phyloP scores from a whole-genome alignment of 73 alveolate genomes.

The Uronychia binucleata region DNA sequence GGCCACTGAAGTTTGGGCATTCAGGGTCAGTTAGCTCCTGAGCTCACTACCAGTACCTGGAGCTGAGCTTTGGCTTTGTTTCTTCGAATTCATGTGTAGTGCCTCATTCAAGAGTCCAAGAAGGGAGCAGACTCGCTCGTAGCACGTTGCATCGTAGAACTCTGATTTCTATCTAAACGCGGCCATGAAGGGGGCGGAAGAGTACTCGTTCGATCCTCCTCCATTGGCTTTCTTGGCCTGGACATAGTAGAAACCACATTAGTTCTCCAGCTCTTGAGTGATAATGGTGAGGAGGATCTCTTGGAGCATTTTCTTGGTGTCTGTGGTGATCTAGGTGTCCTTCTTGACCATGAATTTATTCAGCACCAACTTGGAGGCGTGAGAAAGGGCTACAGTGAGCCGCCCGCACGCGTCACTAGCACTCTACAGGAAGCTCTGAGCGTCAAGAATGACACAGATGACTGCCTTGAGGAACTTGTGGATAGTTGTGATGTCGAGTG shows the following conservation, averaged over 20 bases:
- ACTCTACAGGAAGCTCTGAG: constrained; percentile 10
- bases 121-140: not conserved
- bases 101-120: not conserved
- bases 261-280: constrained; percentile 23
- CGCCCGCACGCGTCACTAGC: constrained; percentile 8
- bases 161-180: not conserved
- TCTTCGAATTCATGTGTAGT: not conserved
- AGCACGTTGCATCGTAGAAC: constrained; percentile 2
- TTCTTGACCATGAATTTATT: constrained; percentile 46
- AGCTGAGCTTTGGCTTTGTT: not conserved
- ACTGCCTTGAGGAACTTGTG: constrained; percentile 12
- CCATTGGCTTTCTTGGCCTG: not conserved
- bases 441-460: constrained; percentile 11
- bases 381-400: not conserved
- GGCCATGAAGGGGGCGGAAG: not conserved
- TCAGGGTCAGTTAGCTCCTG: not conserved
- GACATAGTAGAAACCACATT: constrained; percentile 17
- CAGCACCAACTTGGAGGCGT: constrained; percentile 31
- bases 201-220: not conserved
- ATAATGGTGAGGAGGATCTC: constrained; percentile 50
- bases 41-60: not conserved
- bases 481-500: not conserved
- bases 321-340: constrained; percentile 33
- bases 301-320: constrained; percentile 33
- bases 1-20: not conserved